Evolutionary conservation across 352 stramenopile genomes (phyloP), one percentile per base, ranked within the genome.

Genomic region (Globisporangium paroecandrum): DNA sequence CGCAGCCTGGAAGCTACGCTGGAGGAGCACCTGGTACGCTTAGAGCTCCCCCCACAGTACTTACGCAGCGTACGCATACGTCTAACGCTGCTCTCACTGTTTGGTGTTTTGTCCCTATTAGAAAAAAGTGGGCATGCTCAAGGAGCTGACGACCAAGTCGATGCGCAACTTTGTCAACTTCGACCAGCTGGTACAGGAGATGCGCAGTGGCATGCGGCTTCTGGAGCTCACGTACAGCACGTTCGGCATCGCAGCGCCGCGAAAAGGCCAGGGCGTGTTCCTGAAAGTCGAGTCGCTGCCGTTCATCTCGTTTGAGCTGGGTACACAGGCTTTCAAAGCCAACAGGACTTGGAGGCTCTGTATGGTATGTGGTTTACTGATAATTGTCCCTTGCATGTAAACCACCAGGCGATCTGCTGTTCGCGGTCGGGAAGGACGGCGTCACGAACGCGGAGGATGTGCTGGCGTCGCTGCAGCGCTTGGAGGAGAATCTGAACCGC

Each of bases 111-210:
- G 25, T 32, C 29, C 29, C 29, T 25, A 25, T 12, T 59, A 90
- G 84, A 74, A 74, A 24, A 91, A 93, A 58, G 69, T 93, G n/a
- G 85, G 85, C 0, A 78, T 85, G 73, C 38, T 93, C 9, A 93
- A 91, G 74, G 71, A 90, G 46, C 54, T 90, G 47, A 78, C 76
- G 15, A 82, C 79, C 32, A 74, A 75, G 67, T 79, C 73, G 36
- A 69, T 77, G 38, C 59, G 63, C 15, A 53, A 38, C 20, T 81
- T 80, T 57, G 38, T 34, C 9, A 69, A 78, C 69, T 81, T 74
- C 56, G 68, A 82, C 0, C 54, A 85, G 29, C 63, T 87, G 22
- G 56, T 32, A 34, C 38, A 32, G 38, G 75, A 80, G 25, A 78
- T 89, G 65, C 71, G 69, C 56, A 76, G 89, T 20, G 79, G 75